Percentiles rank a stretch among this genome's conserved stretches.
Conservation (phyloP, 306 rosid species). For the Castanopsis chinensis region DNA sequence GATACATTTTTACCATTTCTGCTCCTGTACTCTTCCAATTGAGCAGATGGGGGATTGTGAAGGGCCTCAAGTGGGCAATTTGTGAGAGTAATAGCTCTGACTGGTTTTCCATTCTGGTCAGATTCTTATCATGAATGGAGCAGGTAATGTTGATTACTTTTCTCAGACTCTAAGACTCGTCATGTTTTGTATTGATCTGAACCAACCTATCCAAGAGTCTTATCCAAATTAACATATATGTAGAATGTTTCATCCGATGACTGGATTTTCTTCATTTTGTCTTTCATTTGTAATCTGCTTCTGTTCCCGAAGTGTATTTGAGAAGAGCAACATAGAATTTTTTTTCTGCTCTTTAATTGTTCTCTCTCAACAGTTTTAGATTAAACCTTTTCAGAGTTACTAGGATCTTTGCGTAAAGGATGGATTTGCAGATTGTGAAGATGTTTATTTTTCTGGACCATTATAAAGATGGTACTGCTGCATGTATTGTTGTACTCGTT, state of each 20-base stretch:
- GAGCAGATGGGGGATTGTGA: constrained; percentile 36
- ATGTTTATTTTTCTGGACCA: neutral
- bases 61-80: constrained; percentile 27
- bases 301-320: neutral
- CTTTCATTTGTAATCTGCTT: neutral
- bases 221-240: constrained; percentile 21
- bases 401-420: neutral
- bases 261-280: neutral
- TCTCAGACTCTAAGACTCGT: constrained; percentile 2
- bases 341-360: neutral
- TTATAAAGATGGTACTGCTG: neutral
- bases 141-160: constrained; percentile 17
- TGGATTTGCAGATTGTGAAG: neutral
- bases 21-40: constrained; percentile 9
- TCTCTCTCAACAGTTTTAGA: neutral
- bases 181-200: neutral
- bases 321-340: neutral
- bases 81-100: constrained; percentile 10
- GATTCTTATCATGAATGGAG: constrained; percentile 18
- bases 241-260: neutral
- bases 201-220: constrained; percentile 9
- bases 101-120: constrained; percentile 24
- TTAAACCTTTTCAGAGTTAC: neutral
- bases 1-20: constrained; percentile 31
- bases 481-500: neutral